Evolutionary conservation across 78 protist species (phyloP).

Genomic region (Creolimax fragrantissima): DNA sequence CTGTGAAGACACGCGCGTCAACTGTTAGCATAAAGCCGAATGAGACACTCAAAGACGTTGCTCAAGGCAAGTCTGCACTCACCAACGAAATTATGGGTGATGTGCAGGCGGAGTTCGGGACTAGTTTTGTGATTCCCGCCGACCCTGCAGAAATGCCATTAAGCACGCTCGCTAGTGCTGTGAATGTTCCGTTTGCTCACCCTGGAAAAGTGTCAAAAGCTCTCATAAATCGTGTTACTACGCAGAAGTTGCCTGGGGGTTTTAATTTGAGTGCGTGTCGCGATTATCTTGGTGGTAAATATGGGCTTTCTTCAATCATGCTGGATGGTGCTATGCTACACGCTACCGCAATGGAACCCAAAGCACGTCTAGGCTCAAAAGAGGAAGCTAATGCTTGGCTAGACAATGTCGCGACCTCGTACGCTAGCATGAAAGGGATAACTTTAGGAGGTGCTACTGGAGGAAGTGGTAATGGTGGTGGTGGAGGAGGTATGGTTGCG

Average conservation of each 20-base stretch:
- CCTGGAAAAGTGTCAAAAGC: constrained; percentile 21
- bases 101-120: constrained; percentile 35
- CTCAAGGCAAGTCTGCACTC: constrained; percentile 46
- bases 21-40: not conserved
- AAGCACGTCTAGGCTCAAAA: constrained; percentile 29
- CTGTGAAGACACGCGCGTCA: constrained; percentile 13
- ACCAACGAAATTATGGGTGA: constrained; percentile 61
- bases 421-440: not conserved
- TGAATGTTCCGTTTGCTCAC: not conserved
- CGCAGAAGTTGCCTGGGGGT: constrained; percentile 38
- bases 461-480: not conserved
- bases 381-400: constrained; percentile 25
- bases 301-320: constrained; percentile 14
- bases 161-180: not conserved
- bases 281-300: not conserved
- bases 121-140: not conserved
- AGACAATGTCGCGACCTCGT: not conserved
- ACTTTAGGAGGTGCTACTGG: not conserved
- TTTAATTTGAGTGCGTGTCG: not conserved
- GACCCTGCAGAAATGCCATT: constrained; percentile 28
- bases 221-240: not conserved
- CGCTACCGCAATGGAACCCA: constrained; percentile 31
- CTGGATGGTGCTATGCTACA: constrained; percentile 30
- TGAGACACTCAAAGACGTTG: constrained; percentile 31
- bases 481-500: not conserved